These are phyloP conservation scores for Claviceps paspali DNA, from an alignment of 2,329 filamentous ascomycete species.

Conservation along the genomic window DNA sequence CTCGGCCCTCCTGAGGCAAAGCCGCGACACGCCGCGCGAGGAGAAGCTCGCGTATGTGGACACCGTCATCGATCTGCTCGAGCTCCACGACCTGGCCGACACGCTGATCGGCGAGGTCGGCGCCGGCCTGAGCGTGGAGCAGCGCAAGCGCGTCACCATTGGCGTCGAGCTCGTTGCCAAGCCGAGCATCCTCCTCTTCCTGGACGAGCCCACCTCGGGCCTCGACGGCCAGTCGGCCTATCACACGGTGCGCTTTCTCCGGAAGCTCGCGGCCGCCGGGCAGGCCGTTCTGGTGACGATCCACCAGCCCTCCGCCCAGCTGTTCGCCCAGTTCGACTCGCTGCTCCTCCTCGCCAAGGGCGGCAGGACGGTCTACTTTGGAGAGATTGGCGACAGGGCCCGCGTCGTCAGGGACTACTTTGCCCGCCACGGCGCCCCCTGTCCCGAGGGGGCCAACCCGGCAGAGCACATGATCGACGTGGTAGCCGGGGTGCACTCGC, in stretches of 20 bases:
- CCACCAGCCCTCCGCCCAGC: slow-evolving; percentile 51
- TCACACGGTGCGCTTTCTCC: slow-evolving; percentile 48
- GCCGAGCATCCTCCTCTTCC: slow-evolving; percentile 42
- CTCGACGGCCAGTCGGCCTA: slow-evolving; percentile 55
- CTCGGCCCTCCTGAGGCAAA: slow-evolving; percentile 58
- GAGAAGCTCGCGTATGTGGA: slow-evolving; percentile 67
- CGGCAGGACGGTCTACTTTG: slow-evolving; percentile 52
- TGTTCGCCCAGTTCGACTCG: slow-evolving; percentile 53
- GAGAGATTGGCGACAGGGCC: slow-evolving; percentile 44
- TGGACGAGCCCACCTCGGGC: slow-evolving; percentile 49
- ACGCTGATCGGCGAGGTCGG: slow-evolving; percentile 36
- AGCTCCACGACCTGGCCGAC: slow-evolving; percentile 31
- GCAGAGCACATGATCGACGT: slow-evolving; percentile 62
- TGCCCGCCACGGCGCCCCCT: slow-evolving; percentile 46
- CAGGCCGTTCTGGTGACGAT: slow-evolving; percentile 57
- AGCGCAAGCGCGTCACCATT: slow-evolving; percentile 41
- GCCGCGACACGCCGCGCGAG: slow-evolving; percentile 41
- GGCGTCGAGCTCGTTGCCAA: slow-evolving; percentile 47
- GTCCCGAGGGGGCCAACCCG: slow-evolving; percentile 48
- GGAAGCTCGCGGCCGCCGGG: slow-evolving; percentile 49
- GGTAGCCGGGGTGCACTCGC: slow-evolving; percentile 33
- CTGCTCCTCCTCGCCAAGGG: slow-evolving; percentile 49
- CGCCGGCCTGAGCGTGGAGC: slow-evolving; percentile 34
- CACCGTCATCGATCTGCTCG: slow-evolving; percentile 54
- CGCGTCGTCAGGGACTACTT: slow-evolving; percentile 47